A percentile compares a stretch with the other conserved stretches of the same genome.
phyloP scores from a whole-genome alignment of 805 yeast genomes.

The Cyberlindnera petersonii region DNA sequence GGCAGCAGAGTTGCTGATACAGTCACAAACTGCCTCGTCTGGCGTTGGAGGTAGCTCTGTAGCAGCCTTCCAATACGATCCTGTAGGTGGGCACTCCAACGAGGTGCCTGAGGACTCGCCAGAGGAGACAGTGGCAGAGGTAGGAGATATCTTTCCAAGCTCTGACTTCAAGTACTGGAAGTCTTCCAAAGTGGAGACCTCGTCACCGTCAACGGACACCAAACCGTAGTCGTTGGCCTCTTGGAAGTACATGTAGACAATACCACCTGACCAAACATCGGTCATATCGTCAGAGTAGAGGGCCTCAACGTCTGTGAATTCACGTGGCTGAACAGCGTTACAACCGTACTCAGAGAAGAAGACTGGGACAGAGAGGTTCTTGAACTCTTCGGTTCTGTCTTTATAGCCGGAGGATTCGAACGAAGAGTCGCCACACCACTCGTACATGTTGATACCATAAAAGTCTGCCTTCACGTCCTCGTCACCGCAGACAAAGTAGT shows the following conservation, averaged over 20 bases:
- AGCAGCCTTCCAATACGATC: slow-evolving; percentile 62
- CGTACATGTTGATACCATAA: slow-evolving; percentile 84
- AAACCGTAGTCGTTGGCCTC: slow-evolving; percentile 82
- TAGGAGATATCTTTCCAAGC: slow-evolving; percentile 50
- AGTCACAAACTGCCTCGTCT: slow-evolving; percentile 58
- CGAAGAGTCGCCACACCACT: slow-evolving; percentile 81
- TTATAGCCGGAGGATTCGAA: slow-evolving; percentile 63
- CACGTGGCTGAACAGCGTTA: slow-evolving; percentile 68
- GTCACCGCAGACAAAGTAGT: slow-evolving; percentile 76
- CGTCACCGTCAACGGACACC: slow-evolving; percentile 48
- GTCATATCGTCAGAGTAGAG: slow-evolving; percentile 71
- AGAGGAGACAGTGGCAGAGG: slow-evolving; percentile 32
- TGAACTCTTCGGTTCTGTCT: slow-evolving; percentile 67
- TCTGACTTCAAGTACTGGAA: slow-evolving; percentile 53
- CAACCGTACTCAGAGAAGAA: slow-evolving; percentile 92
- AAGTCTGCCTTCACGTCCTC: slow-evolving; percentile 58
- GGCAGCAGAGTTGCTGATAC: slow-evolving; percentile 47
- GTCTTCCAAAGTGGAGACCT: slow-evolving; percentile 59
- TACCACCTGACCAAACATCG: slow-evolving; percentile 92
- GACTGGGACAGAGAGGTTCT: slow-evolving; percentile 70
- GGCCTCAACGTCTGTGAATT: slow-evolving; percentile 70
- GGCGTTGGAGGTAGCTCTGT: slow-evolving; percentile 77
- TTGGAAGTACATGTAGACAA: slow-evolving; percentile 86
- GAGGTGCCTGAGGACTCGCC: slow-evolving; percentile 35
- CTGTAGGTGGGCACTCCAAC: slow-evolving; percentile 47